These are phyloP conservation scores for Zasmidium citrigriseum DNA, from an alignment of 2,329 filamentous ascomycete species.

Conservation along the genomic window DNA sequence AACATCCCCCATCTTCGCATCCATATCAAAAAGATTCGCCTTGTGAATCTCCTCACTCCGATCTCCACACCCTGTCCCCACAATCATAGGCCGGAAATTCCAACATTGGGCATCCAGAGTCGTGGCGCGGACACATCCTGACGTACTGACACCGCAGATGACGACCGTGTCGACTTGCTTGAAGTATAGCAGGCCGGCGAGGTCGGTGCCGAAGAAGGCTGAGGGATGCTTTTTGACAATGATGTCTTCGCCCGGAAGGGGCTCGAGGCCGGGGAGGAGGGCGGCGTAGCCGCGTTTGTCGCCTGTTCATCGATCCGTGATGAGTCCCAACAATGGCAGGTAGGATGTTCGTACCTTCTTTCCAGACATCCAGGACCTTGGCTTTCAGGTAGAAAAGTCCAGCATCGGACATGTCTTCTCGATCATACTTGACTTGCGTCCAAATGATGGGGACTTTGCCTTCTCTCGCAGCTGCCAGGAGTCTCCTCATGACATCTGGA, in stretches of 20 bases:
- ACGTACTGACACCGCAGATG: slow-evolving; percentile 26
- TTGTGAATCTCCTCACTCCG: slow-evolving; percentile 25
- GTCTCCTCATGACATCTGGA: slow-evolving; percentile 19
- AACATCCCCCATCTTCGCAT: slow-evolving; percentile 30
- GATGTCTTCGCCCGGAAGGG: slow-evolving; percentile 18
- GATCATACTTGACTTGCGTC: slow-evolving; percentile 25
- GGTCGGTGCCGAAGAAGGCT: slow-evolving; percentile 28
- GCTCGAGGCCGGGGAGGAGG: slow-evolving; percentile 19
- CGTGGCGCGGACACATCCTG: slow-evolving; percentile 27
- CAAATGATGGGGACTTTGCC: slow-evolving; percentile 19
- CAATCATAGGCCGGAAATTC: slow-evolving; percentile 26
- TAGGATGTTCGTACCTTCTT: too few species aligned
- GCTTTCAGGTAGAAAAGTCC: slow-evolving; percentile 27
- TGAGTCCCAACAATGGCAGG: too few species aligned
- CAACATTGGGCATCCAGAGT: slow-evolving; percentile 27
- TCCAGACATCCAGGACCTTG: slow-evolving; percentile 18
- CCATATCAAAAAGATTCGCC: slow-evolving; percentile 30
- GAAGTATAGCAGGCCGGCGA: slow-evolving; percentile 7
- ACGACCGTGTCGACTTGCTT: slow-evolving; percentile 26
- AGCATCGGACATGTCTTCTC: slow-evolving; percentile 23
- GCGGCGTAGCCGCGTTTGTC: slow-evolving; percentile 17
- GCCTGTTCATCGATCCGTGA: too few species aligned
- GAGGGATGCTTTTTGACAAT: slow-evolving; percentile 24
- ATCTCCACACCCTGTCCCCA: slow-evolving; percentile 27
- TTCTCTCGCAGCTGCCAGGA: slow-evolving; percentile 19